These are phyloP conservation scores for Rubroboletus pulcherrimus DNA, from an alignment of 768 basidiomycete species.

Conservation along the genomic window DNA sequence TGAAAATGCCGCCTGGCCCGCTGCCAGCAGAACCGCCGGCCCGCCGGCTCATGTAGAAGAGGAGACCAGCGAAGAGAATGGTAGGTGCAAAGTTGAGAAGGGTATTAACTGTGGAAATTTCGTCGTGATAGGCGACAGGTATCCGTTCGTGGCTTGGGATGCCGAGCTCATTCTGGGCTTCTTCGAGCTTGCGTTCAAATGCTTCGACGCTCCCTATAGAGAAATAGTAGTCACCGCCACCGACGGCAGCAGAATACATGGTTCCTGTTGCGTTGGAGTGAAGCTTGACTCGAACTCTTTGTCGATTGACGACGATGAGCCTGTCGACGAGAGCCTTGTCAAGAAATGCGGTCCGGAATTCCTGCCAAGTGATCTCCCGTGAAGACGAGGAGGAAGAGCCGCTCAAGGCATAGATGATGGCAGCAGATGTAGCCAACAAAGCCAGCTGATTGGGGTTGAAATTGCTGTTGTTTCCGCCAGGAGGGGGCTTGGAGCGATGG, in stretches of 20 bases:
- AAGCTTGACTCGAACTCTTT: conserved; percentile 86
- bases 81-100: conserved; percentile 94
- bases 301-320: conserved; percentile 86
- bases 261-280: conserved; percentile 85
- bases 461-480: conserved; percentile 41
- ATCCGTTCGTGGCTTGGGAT: conserved; percentile 92
- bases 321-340: conserved; percentile 95
- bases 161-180: conserved; percentile 87
- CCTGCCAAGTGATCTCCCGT: conserved; percentile 99
- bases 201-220: conserved; percentile 97
- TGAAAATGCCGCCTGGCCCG: conserved; percentile 89
- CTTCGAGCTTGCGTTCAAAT: conserved; percentile 93
- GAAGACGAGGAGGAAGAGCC: conserved; percentile 45
- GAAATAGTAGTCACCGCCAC: conserved; percentile 79
- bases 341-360: conserved; percentile 95
- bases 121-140: conserved; percentile 95
- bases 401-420: conserved; percentile 62
- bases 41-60: conserved; percentile 81
- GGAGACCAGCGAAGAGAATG: conserved; percentile 81
- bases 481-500: conserved; percentile 46
- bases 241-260: conserved; percentile 61
- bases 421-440: conserved; percentile 54
- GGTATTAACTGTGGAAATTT: conserved; percentile 80
- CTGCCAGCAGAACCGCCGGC: conserved; percentile 57
- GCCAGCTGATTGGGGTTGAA: conserved; percentile 57